These are phyloP conservation scores for Suillus occidentalis DNA, from an alignment of 768 basidiomycete genomes.

Conservation along the genomic window DNA sequence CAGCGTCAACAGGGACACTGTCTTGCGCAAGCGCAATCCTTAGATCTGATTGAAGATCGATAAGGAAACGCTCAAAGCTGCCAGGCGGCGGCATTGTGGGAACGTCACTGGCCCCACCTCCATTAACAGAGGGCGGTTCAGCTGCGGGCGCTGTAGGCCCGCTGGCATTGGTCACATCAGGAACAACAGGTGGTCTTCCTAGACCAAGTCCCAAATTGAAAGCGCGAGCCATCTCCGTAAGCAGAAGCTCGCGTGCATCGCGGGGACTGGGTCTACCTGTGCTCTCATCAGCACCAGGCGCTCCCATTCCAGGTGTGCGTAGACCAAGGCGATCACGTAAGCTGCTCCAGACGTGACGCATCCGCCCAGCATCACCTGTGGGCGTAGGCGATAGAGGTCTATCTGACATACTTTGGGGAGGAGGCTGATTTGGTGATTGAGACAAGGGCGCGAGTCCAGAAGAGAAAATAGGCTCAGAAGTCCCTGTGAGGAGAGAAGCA, in stretches of 20 bases:
- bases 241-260: slow-evolving; percentile 68
- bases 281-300: slow-evolving; percentile 10
- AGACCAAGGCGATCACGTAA: slow-evolving; percentile 69
- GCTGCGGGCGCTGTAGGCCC: slow-evolving; percentile 10
- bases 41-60: slow-evolving; percentile 76
- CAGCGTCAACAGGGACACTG: slow-evolving; percentile 13
- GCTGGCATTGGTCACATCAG: slow-evolving; percentile 14
- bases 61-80: slow-evolving; percentile 78
- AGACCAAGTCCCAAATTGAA: slow-evolving; percentile 71
- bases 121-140: background rate
- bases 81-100: slow-evolving; percentile 48
- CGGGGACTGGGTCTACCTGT: slow-evolving; percentile 16
- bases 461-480: slow-evolving; percentile 62
- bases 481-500: slow-evolving; percentile 76
- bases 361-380: slow-evolving; percentile 39
- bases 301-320: slow-evolving; percentile 30
- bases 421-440: slow-evolving; percentile 15
- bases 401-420: slow-evolving; percentile 22
- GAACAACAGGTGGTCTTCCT: slow-evolving; percentile 21
- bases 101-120: slow-evolving; percentile 8
- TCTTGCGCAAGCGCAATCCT: slow-evolving; percentile 56
- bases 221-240: slow-evolving; percentile 80
- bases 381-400: slow-evolving; percentile 44
- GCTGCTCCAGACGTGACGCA: slow-evolving; percentile 67
- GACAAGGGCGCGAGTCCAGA: slow-evolving; percentile 48